Evolutionary conservation across 441 rosid species (phyloP), one percentile per base, ranked within the genome.

Genomic region (Sinapis alba): DNA sequence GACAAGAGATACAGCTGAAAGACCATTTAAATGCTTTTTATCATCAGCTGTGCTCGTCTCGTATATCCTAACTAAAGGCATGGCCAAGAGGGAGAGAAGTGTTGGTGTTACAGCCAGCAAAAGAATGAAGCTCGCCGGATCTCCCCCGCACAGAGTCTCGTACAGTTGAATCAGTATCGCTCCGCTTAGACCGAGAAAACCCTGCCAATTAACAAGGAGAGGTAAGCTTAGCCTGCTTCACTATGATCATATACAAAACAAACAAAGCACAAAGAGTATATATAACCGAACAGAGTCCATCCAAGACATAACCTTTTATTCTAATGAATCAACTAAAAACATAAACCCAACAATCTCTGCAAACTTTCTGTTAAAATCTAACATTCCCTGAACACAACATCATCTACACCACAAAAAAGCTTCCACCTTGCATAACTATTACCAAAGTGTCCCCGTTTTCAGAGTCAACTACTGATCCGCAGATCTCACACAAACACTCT

Each of bases 141-240:
- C 77, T 65, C 85, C 79, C 60, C 78, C 72, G 53, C 89, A 90
- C 34, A 87, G 16, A 9, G 94, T 86, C 77, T 86, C 86, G 32
- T 89, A 85, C 23, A 86, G 74, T 79, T 90, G 96, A 76, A 92
- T 83, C 12, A 92, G 64, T 64, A 92, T 84, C 8, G 94, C 96
- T 62, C 94, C 93, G 6, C 96, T 86, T 11, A 92, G 78, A 62
- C 96, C 96, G 27, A 90, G 68, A 84, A 84, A 90, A 7, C 94
- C 97, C 97, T 90, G 68, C 34, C 16, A 72, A 18, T 50, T 50
- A 28, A 62, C 0, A 53, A 2, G 8, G 15, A 53, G 54, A 41
- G 26, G 30, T 78, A 61, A 62, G 73, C 60, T 54, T 62, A 7
- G 54, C 24, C 24, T 21, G 65, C 53, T 28, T 20, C 64, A 15